Evolutionary conservation across 2,329 filamentous ascomycete species (phyloP), one percentile per base, ranked within the genome.

Genomic region (Diaporthe batatas): DNA sequence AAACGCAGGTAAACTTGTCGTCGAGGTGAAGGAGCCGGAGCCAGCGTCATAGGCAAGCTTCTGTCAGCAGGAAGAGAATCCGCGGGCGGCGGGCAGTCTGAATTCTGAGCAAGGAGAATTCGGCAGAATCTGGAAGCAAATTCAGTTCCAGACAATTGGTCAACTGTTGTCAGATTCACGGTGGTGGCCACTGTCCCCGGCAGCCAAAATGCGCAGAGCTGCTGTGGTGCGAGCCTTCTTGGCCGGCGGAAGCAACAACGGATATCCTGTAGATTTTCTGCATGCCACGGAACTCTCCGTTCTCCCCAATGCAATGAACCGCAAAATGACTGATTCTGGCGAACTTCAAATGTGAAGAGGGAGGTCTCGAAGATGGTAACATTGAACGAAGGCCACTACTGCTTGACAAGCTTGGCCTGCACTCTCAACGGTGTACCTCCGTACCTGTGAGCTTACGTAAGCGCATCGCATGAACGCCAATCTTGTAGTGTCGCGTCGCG

Each of bases 1-100:
- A n/a, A 29, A 23, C n/a, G 8, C 23, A 75, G 74, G 74, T 1
- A 88, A 92, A 84, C 84, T 91, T 76, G 81, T 91, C 78, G 86
- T 89, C 32, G 86, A 89, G 79, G 79, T 89, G 69, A 88, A 89
- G 80, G 75, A 76, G 58, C 75, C 72, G 25, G 58, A 44, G 14
- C 67, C 69, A 53, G 44, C 23, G 5, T 68, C 59, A 6, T 72
- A 57, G 53, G 25, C 23, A 39, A 7, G 25, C 32, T 49, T 34
- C 6, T 16, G 11, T 2, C 2, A 5, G 10, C 21, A 21, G 2
- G 4, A 36, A 21, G 29, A 18, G 32, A 32, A n/a, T 57, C 3
- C 34, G 5, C 6, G 21, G 18, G 4, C 29, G 11, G 25, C n/a
- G 6, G n/a, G 18, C n/a, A 12, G 3, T 68, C 2, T 3, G 8